Base-by-base conservation (phyloP, 768 basidiomycete genomes). In the Leccinum uliginosum region DNA sequence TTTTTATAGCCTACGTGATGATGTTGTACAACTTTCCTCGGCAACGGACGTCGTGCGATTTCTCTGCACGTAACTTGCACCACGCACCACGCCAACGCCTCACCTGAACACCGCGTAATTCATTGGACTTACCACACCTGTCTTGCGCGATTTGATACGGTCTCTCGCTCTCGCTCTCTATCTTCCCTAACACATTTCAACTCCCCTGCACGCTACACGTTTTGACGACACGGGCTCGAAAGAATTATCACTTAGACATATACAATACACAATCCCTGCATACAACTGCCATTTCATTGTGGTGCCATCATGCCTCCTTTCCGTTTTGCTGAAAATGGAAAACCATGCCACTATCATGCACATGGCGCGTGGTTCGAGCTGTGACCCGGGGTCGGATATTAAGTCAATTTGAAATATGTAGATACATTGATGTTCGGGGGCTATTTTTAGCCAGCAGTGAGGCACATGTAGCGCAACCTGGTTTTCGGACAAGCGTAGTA, bases 11-110 rank as follows among this genome's bases (percentile, higher is more conserved):
- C 34, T 35, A 17, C 7, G 34, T 35, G 34, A 35, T 21, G 14
- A 46, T 56, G 51, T 56, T 60, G 61, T 66, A 63, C 46, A 55
- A 59, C 17, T 35, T 26, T 43, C 44, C 17, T 30, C 15, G 44
- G 26, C 9, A 11, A 55, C 30, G 43, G 44, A 35, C 45, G 2
- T 27, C 58, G 53, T 44, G 54, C 34, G 35, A 34, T 47, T 45
- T 30, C 27, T 17, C 35, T 38, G 3, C 35, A 38, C 17, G 30
- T 32, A 32, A 12, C 30, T 12, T 17, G 35, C 8, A 3, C 35
- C 17, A 9, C 35, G 35, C 35, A 29, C 14, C 15, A 15, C 34
- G 29, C 34, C 11, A 15, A 17, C 8, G 35, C 35, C 17, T 8
- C 35, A 35, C 35, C 35, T 17, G 35, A 17, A 38, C 35, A 38